Base-by-base conservation (phyloP, 1,139 yeast genomes). In the Pichia sp. region DNA sequence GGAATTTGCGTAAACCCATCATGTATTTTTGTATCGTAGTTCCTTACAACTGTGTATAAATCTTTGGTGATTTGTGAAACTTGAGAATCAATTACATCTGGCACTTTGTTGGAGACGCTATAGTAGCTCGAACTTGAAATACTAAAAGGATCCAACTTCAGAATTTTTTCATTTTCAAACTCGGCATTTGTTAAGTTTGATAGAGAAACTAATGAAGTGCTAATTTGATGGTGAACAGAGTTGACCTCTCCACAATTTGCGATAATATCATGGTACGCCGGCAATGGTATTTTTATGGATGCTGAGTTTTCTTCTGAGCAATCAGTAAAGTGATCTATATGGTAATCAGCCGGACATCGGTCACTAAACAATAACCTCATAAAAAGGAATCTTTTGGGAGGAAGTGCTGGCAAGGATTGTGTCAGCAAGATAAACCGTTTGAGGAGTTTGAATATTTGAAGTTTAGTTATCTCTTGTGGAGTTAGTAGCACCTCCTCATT, bases 331-430 rank as follows among this genome's bases (percentile, higher is more conserved):
- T 71, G 63, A 0, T 71, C 69, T 0, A 85, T 83, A 59, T 80
- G 83, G 59, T 76, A 80, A 40, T 70, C 67, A 0, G 55, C 51
- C 2, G 85, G 83, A 40, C 80, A 75, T 2, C 53, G 56, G 3
- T 78, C 79, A 56, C 76, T 79, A 46, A 76, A 81, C 58, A 79
- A 57, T 52, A 83, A 65, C 56, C 80, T 72, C 71, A 82, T 71
- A 0, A 78, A 70, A 41, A 80, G 61, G 51, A 61, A 75, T 53
- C 79, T 73, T 50, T 74, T 68, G 2, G 67, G 65, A 0, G 85
- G 85, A 41, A 80, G 63, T 0, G 79, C 75, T 27, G 79, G 76
- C 38, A 81, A 68, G 0, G 77, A 69, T 63, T 81, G 85, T 0
- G 84, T 79, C n/a, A 77, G 66, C 1, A 79, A 69, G 31, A 81